These are phyloP conservation scores for Parastagonospora avenae DNA, from an alignment of 2,329 filamentous ascomycete genomes.

Conservation along the genomic window DNA sequence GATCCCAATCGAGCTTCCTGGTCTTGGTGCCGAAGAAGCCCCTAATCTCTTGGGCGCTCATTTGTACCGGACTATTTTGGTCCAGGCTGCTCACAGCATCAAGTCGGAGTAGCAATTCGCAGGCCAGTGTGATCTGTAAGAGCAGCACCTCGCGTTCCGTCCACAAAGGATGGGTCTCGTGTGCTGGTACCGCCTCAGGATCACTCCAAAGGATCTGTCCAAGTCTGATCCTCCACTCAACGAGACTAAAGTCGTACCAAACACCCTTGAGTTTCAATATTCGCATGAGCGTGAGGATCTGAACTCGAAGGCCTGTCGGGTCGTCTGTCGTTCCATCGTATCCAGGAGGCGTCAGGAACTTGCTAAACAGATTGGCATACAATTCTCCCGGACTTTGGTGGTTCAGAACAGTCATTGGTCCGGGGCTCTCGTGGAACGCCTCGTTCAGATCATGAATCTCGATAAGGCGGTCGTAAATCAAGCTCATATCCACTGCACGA, in stretches of 20 bases:
- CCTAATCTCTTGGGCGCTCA: constrained; percentile 52
- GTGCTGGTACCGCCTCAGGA: constrained; percentile 23
- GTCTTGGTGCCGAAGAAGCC: constrained; percentile 54
- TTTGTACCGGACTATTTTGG: constrained; percentile 46
- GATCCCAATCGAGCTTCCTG: constrained; percentile 62
- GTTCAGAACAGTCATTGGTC: constrained; percentile 57
- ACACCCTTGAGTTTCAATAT: constrained; percentile 68
- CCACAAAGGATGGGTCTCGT: constrained; percentile 30
- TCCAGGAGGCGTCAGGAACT: constrained; percentile 48
- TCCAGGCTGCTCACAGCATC: constrained; percentile 52
- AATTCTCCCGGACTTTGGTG: constrained; percentile 58
- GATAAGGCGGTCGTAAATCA: constrained; percentile 43
- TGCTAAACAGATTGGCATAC: constrained; percentile 51
- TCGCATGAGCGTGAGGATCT: constrained; percentile 71
- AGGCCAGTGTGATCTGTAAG: constrained; percentile 60
- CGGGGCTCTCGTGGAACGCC: constrained; percentile 58
- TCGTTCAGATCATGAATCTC: constrained; percentile 61
- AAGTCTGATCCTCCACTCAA: constrained; percentile 75
- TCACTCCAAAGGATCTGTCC: constrained; percentile 73
- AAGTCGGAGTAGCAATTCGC: constrained; percentile 60
- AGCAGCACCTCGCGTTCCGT: constrained; percentile 59
- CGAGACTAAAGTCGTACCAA: constrained; percentile 75
- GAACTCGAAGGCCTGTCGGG: constrained; percentile 68
- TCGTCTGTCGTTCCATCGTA: constrained; percentile 53
- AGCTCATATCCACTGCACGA: constrained; percentile 35